phyloP scores from a whole-genome alignment of 1,284 basidiomycete species.

The Apiotrichum veenhuisii region DNA sequence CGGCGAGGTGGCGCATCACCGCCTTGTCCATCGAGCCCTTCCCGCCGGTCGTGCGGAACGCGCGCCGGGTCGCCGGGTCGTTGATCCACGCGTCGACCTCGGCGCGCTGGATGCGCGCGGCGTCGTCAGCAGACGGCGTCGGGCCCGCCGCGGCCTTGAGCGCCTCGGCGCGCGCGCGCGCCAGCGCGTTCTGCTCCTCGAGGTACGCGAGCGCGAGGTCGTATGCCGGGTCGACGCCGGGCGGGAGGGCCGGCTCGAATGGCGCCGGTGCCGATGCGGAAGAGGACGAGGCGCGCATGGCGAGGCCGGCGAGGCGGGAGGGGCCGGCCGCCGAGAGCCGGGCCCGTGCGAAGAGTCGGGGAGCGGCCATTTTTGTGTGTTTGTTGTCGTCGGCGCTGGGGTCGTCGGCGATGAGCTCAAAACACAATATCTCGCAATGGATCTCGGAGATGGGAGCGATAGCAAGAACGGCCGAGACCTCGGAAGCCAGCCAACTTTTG shows the following conservation, averaged over 20 bases:
- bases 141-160: background rate
- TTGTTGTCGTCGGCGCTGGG: too few species aligned
- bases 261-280: slow-evolving; percentile 5
- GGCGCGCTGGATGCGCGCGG: slow-evolving; percentile 25
- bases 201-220: slow-evolving; percentile 44
- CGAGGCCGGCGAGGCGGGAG: slow-evolving; percentile 5
- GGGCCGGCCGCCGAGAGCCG: slow-evolving; percentile 12
- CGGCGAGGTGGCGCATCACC: slow-evolving; percentile 73
- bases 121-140: slow-evolving; percentile 11
- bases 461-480: too few species aligned
- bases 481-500: too few species aligned
- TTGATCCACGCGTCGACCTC: slow-evolving; percentile 43
- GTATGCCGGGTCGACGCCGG: slow-evolving; percentile 43
- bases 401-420: too few species aligned
- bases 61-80: slow-evolving; percentile 38
- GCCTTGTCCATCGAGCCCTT: slow-evolving; percentile 52
- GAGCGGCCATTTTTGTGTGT: slow-evolving; percentile 2
- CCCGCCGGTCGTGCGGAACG: slow-evolving; percentile 37
- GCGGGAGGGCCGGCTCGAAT: slow-evolving; percentile 39
- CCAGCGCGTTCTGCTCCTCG: slow-evolving; percentile 4
- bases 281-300: slow-evolving; percentile 15
- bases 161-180: background rate
- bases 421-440: too few species aligned
- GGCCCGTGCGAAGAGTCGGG: slow-evolving; percentile 14
- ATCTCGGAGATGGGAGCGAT: too few species aligned